Evolutionary conservation across 2,329 filamentous ascomycete species (phyloP), one percentile per base, ranked within the genome.

Genomic region (Venturiaceae sp.): DNA sequence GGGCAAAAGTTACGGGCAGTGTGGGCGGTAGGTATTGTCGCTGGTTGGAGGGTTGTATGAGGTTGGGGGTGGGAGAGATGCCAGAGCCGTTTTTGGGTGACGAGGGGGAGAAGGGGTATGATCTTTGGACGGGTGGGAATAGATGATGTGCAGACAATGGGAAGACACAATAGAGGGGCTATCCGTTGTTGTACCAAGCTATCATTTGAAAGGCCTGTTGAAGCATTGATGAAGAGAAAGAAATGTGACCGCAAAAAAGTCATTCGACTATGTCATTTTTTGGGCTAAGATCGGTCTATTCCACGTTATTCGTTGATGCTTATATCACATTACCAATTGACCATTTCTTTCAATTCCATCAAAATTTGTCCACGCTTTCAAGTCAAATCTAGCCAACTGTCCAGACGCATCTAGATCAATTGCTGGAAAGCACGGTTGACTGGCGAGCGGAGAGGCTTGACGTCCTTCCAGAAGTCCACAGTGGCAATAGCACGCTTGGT

Each of bases 351-450:
- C 26, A 30, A 30, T 13, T 46, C 26, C n/a, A 7, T 50, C 26
- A 14, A n/a, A n/a, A n/a, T n/a, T n/a, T n/a, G n/a, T n/a, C n/a
- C n/a, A n/a, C n/a, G n/a, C n/a, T n/a, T n/a, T n/a, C n/a, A n/a
- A n/a, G n/a, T 50, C 13, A 30, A n/a, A 50, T 50, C 21, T 3
- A 5, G 13, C 23, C 44, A 5, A n/a, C 16, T 30, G 23, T 19
- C 23, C 1, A 6, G 23, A n/a, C 5, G 2, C 14, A 50, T 58
- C 81, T 94, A 97, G 76, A 95, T 89, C 69, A 97, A 82, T 80
- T 99, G 92, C 80, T 94, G 83, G 85, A 99, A 99, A 69, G 94
- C 94, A 74, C 91, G 89, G 85, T 97, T 96, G 78, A 99, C 75
- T 65, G 94, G 92, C 58, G 92, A 96, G 75, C 94, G 90, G 70